Conservation (phyloP, 2,329 filamentous ascomycete species). For the Macrophomina phaseolina region DNA sequence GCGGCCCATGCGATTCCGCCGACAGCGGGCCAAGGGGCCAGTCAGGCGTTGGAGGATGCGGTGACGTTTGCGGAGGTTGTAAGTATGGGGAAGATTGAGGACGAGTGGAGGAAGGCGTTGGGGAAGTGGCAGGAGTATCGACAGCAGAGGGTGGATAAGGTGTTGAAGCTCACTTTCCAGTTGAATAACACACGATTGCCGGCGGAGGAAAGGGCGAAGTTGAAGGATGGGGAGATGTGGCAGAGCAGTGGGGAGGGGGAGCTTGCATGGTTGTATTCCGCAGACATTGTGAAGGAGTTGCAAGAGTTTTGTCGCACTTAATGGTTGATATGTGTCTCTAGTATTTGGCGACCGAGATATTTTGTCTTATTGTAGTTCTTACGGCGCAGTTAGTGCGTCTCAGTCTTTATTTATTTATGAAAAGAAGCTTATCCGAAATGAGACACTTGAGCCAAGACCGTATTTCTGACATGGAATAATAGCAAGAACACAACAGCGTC, state of each 20-base stretch:
- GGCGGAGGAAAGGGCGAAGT: conserved; percentile 34
- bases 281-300: conserved; percentile 31
- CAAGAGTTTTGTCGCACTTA: too few species aligned
- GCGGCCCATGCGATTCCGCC: conserved; percentile 35
- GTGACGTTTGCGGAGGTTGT: conserved; percentile 60
- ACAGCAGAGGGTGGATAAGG: conserved; percentile 54
- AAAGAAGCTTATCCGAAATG: too few species aligned
- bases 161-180: conserved; percentile 56
- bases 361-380: too few species aligned
- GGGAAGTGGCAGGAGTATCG: conserved; percentile 55
- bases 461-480: too few species aligned
- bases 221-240: conserved; percentile 31
- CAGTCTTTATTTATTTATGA: too few species aligned
- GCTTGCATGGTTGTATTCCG: conserved; percentile 33
- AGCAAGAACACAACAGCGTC: too few species aligned
- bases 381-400: too few species aligned
- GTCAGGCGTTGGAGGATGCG: conserved; percentile 70
- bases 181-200: conserved; percentile 58
- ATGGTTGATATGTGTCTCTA: too few species aligned
- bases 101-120: neutral
- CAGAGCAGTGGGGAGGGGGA: conserved; percentile 32
- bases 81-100: too few species aligned
- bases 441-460: too few species aligned
- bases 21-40: conserved; percentile 55
- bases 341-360: too few species aligned